Evolutionary conservation across 2,329 filamentous ascomycete species (phyloP).

Genomic region (Pezicula rhizophila): DNA sequence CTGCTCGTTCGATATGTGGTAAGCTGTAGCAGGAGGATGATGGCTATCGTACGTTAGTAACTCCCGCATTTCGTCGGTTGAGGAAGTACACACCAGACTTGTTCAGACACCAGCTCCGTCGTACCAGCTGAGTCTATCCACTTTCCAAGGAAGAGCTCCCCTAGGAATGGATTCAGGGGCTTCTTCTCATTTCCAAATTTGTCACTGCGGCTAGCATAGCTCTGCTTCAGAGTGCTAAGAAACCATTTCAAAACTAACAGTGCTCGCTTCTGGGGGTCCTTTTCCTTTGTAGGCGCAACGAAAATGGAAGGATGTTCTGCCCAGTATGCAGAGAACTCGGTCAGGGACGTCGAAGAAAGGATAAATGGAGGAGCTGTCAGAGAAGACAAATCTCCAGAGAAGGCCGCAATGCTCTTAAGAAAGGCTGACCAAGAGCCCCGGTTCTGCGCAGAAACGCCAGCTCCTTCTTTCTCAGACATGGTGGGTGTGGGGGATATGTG

Average conservation of each 20-base stretch:
- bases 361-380: constrained; percentile 80
- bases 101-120: constrained; percentile 85
- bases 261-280: constrained; percentile 75
- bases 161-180: constrained; percentile 91
- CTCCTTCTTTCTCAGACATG: constrained; percentile 26
- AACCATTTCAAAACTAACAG: constrained; percentile 95
- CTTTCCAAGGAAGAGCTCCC: constrained; percentile 86
- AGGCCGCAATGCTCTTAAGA: constrained; percentile 64
- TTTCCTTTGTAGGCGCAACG: constrained; percentile 72
- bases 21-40: constrained; percentile 91
- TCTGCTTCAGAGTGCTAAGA: constrained; percentile 84
- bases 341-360: constrained; percentile 69
- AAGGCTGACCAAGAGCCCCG: constrained; percentile 27
- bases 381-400: constrained; percentile 76
- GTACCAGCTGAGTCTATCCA: constrained; percentile 81
- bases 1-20: constrained; percentile 81
- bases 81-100: constrained; percentile 61
- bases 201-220: constrained; percentile 70
- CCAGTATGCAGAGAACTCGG: constrained; percentile 81
- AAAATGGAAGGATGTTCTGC: constrained; percentile 72
- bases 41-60: constrained; percentile 45
- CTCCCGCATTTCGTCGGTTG: background rate
- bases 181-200: constrained; percentile 90
- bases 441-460: constrained; percentile 24
- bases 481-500: background rate